phyloP scores from a whole-genome alignment of 306 rosid species.

The Malus sieversii region DNA sequence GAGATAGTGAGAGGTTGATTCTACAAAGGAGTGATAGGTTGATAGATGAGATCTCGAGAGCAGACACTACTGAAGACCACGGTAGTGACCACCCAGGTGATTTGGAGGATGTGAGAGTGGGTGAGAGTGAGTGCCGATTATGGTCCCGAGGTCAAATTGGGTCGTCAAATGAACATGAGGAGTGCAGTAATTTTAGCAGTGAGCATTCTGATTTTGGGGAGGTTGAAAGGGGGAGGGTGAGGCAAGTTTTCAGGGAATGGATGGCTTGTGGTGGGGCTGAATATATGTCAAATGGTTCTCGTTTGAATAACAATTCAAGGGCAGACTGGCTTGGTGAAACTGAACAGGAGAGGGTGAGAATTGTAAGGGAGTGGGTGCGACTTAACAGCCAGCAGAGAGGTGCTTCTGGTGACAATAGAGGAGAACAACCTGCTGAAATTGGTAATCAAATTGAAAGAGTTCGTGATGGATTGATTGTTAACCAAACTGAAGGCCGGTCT shows the following conservation, averaged over 20 bases:
- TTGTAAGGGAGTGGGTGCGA: constrained; percentile 80
- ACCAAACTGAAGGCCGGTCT: constrained; percentile 56
- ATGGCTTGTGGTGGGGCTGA: constrained; percentile 62
- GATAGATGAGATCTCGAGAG: constrained; percentile 31
- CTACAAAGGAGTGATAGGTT: constrained; percentile 46
- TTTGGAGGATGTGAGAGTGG: constrained; percentile 41
- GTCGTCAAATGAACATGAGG: constrained; percentile 59
- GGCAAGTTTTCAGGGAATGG: constrained; percentile 88
- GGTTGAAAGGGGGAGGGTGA: constrained; percentile 86
- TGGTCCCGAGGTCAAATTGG: constrained; percentile 65
- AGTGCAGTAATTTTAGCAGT: constrained; percentile 39
- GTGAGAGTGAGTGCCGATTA: constrained; percentile 59
- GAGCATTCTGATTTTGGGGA: constrained; percentile 67
- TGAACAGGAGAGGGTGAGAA: constrained; percentile 85
- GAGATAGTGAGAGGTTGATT: constrained; percentile 46
- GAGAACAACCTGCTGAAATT: constrained; percentile 51
- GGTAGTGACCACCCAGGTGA: constrained; percentile 29
- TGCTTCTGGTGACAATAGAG: constrained; percentile 48
- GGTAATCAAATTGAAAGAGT: constrained; percentile 49
- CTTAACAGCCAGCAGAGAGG: constrained; percentile 64
- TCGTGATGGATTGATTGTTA: constrained; percentile 52
- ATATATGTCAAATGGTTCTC: constrained; percentile 39
- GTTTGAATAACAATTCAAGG: constrained; percentile 40
- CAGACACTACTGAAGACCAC: constrained; percentile 24
- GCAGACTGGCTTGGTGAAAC: constrained; percentile 73